phyloP scores from a whole-genome alignment of 768 basidiomycete genomes.

The Cystofilobasidium macerans region DNA sequence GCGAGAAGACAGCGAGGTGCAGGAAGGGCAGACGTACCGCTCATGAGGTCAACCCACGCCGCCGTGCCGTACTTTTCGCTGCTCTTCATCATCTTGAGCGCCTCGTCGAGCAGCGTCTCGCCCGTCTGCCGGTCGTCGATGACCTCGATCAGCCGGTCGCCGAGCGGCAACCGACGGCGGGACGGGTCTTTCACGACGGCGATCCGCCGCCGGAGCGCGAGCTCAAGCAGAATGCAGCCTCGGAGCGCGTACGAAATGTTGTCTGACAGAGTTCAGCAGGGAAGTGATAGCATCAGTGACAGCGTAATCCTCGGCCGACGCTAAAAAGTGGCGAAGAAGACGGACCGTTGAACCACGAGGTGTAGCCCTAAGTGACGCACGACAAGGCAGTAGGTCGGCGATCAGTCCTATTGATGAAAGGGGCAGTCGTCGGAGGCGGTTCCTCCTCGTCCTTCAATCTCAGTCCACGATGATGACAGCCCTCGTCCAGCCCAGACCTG shows the following conservation, averaged over 20 bases:
- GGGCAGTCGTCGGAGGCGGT: no score
- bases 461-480: no score
- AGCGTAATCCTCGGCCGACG: no score
- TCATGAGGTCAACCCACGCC: slow-evolving; percentile 88
- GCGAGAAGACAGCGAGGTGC: neutral
- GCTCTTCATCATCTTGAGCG: slow-evolving; percentile 83
- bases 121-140: slow-evolving; percentile 86
- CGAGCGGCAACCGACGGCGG: slow-evolving; percentile 58
- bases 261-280: slow-evolving; percentile 46
- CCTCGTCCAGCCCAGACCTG: no score
- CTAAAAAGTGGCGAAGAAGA: neutral
- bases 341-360: slow-evolving; percentile 27
- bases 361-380: slow-evolving; percentile 23
- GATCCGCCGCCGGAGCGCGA: slow-evolving; percentile 87
- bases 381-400: no score
- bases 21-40: slow-evolving; percentile 50
- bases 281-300: no score
- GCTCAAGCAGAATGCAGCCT: slow-evolving; percentile 95
- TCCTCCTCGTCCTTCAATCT: no score
- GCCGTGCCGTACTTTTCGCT: slow-evolving; percentile 69
- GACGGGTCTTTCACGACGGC: slow-evolving; percentile 77
- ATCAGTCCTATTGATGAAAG: no score
- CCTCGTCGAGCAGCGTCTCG: slow-evolving; percentile 91
- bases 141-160: slow-evolving; percentile 79
- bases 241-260: slow-evolving; percentile 97